Percentiles rank a stretch among this genome's conserved stretches.
Conservation (phyloP, 306 rosid genomes). For the Potentilla sterilis region DNA sequence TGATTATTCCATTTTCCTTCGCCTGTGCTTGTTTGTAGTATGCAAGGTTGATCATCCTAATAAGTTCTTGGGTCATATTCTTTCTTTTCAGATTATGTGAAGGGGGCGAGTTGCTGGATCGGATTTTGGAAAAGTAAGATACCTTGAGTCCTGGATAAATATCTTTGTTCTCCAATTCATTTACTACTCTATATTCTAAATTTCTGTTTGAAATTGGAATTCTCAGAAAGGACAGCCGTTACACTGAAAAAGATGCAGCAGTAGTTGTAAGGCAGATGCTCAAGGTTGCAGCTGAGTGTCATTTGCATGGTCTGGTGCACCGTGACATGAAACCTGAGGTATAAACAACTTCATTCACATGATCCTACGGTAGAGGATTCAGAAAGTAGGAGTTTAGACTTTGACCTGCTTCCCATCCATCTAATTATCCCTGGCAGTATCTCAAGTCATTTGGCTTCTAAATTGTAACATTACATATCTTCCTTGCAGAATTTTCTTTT, state of each 20-base stretch:
- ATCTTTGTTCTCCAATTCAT: constrained; percentile 12
- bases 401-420: not conserved
- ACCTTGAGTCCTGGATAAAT: constrained; percentile 14
- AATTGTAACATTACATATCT: constrained; percentile 22
- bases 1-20: constrained; percentile 8
- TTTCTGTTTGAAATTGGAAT: constrained; percentile 15
- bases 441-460: constrained; percentile 18
- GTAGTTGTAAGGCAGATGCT: constrained; percentile 98
- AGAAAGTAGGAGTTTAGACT: too few relatives aligned
- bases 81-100: constrained; percentile 74
- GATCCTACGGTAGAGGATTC: not conserved
- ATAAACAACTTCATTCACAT: constrained; percentile 17
- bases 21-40: constrained; percentile 1
- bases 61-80: not conserved
- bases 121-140: constrained; percentile 93
- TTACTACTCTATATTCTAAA: constrained; percentile 14
- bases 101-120: constrained; percentile 94
- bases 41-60: constrained; percentile 7
- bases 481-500: constrained; percentile 84
- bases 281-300: constrained; percentile 96
- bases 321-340: constrained; percentile 99
- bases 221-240: constrained; percentile 93
- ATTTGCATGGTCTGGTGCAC: constrained; percentile 97
- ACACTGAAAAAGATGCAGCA: constrained; percentile 93
- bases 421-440: not conserved